Conservation (phyloP, 2,329 filamentous ascomycete genomes). For the Colletotrichum falcatum region DNA sequence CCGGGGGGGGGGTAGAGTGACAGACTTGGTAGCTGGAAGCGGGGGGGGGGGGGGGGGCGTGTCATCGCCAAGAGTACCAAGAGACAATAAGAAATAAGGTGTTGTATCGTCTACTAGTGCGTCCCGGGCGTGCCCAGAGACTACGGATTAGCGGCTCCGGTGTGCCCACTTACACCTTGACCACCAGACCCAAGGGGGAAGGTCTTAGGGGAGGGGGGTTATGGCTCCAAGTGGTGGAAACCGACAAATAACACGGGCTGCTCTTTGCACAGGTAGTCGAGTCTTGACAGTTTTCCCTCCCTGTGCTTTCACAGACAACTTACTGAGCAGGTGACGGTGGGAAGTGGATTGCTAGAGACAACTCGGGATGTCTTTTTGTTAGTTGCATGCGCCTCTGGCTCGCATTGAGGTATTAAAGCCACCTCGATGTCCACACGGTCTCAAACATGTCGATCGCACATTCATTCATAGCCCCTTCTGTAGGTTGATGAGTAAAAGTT, state of each 20-base stretch:
- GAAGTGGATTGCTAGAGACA: background rate
- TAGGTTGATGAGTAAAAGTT: too few species aligned
- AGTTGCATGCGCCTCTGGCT: background rate
- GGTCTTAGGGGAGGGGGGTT: background rate
- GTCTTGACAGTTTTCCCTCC: background rate
- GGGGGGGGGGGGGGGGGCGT: background rate
- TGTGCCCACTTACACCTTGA: constrained; percentile 18
- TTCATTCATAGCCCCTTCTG: constrained; percentile 9
- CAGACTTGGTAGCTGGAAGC: background rate
- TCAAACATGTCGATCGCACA: background rate
- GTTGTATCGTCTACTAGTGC: background rate
- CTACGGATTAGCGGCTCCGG: background rate
- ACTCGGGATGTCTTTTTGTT: background rate
- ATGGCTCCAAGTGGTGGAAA: background rate
- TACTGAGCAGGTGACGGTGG: too few species aligned
- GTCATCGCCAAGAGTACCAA: constrained; percentile 34
- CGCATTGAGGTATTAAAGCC: background rate
- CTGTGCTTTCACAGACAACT: background rate
- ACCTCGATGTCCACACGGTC: background rate
- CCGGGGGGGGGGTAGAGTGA: constrained; percentile 5
- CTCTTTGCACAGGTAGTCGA: background rate
- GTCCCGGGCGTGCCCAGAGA: background rate
- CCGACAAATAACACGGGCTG: background rate
- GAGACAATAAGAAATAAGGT: constrained; percentile 21
- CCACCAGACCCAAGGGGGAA: constrained; percentile 28